Evolutionary conservation across 2,329 filamentous ascomycete species (phyloP), one percentile per base, ranked within the genome.

Genomic region (Fusarium zealandicum): DNA sequence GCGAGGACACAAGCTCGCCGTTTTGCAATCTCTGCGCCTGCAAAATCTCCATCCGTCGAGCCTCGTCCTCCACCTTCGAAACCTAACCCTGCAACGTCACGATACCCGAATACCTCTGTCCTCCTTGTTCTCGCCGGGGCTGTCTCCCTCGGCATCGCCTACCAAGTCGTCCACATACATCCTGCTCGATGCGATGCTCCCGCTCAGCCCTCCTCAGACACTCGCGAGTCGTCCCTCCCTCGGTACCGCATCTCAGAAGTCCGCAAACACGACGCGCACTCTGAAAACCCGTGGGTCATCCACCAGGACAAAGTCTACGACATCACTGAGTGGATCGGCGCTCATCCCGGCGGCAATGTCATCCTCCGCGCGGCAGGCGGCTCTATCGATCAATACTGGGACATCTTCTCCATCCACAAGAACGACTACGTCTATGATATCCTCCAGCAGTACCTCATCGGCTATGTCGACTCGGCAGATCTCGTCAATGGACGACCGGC

Each of bases 361-460:
- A 90, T 90, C 53, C 75, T 89, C 8, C 80, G 83, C 25, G 87
- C 87, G 1, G 85, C 84, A 1, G 87, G 87, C 4, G 81, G 82
- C 31, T 82, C 80, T 48, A 82, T 90, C 42, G 86, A 90, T 44
- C 81, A 82, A 0, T 89, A 88, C 72, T 90, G 87, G 87, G 77
- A 88, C 54, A 87, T 90, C 46, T 90, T 90, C 68, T 78, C 80
- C 39, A 89, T 89, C 53, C 87, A 90, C 74, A 86, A 89, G 68
- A 79, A 81, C 14, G 77, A 83, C 35, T 83, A 89, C 54, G 85
- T 89, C 6, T 80, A 81, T 54, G 83, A 88, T 43, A 86, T 89
- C 33, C 75, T 90, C 1, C 78, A 83, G n/a, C 80, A 85, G 61
- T 90, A 86, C 65, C 74, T 81, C 20, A 85, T 90, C 39, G 87